Base-by-base conservation (phyloP, 805 yeast genomes). In the Kazachstania viticola region DNA sequence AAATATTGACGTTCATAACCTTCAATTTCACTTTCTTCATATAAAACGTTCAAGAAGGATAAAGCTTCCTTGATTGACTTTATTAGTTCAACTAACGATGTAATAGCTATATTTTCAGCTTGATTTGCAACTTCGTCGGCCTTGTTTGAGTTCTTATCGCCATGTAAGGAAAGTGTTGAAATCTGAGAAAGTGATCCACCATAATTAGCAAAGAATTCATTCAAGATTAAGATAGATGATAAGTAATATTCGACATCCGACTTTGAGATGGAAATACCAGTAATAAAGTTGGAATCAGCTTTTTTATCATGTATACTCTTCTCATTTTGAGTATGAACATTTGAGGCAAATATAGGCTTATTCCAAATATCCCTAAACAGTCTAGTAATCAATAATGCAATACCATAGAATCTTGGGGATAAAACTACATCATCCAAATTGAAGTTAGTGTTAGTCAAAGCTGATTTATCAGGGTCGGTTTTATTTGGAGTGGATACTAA, bases 361-460 rank as follows among this genome's bases (percentile, higher is more conserved):
- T 66, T 67, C 99, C 99, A 91, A 29, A 75, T 64, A 14, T 75
- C 77, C 40, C 93, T 69, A 40, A 88, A 73, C 13, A 87, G 56
- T 43, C 97, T 70, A 1, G 95, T 69, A 21, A 85, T 63, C 36
- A 85, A 69, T 17, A 84, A 66, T 11, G 88, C 77, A 13, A 83
- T 71, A 29, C 95, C 97, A 52, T 83, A 87, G 46, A 87, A 85
- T 43, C 95, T 65, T 44, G 94, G 94, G 57, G 95, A 82, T 38
- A 91, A 67, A 19, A 81, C 73, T n/a, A 88, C 94, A 51, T 76
- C 78, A 40, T 77, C 81, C 30, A 78, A 65, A 23, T 70, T 50
- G 25, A 48, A 54, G 14, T 40, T 35, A 7, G 41, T 35, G 7
- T 44, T 22, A n/a, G 42, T 27, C 9, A 34, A 22, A 17, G 14